phyloP scores from a whole-genome alignment of 768 basidiomycete genomes.

The Dentipellis fragilis region DNA sequence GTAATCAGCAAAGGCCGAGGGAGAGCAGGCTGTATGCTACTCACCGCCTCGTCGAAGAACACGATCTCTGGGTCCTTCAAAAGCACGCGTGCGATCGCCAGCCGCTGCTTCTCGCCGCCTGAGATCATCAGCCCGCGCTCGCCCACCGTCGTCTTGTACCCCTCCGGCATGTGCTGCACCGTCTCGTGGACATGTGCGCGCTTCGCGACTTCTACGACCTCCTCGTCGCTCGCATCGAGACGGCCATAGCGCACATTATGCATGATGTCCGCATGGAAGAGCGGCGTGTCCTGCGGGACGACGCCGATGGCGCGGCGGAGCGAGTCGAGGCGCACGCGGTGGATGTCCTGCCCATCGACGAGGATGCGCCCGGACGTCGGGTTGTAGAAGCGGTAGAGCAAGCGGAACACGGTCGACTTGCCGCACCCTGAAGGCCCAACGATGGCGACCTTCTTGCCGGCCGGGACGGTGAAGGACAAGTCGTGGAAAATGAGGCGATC shows the following conservation, averaged over 20 bases:
- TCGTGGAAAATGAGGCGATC: slow-evolving; percentile 84
- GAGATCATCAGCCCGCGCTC: slow-evolving; percentile 97
- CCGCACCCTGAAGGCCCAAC: slow-evolving; percentile 97
- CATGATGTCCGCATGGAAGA: slow-evolving; percentile 93
- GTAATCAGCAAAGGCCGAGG: not conserved
- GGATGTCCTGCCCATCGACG: slow-evolving; percentile 83
- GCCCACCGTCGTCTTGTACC: slow-evolving; percentile 86
- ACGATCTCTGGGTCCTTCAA: slow-evolving; percentile 92
- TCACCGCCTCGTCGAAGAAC: slow-evolving; percentile 96
- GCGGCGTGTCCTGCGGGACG: slow-evolving; percentile 95
- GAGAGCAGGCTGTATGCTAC: slow-evolving; percentile 19
- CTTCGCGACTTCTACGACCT: slow-evolving; percentile 74
- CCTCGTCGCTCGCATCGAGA: slow-evolving; percentile 78
- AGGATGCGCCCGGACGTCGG: slow-evolving; percentile 72
- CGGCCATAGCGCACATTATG: slow-evolving; percentile 94
- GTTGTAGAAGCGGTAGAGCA: slow-evolving; percentile 92
- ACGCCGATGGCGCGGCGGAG: slow-evolving; percentile 77
- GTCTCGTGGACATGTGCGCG: slow-evolving; percentile 85
- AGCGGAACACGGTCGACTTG: slow-evolving; percentile 92
- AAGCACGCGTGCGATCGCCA: slow-evolving; percentile 88
- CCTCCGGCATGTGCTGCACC: slow-evolving; percentile 71
- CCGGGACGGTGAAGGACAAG: slow-evolving; percentile 85
- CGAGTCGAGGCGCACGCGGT: slow-evolving; percentile 57
- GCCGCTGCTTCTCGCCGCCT: slow-evolving; percentile 94
- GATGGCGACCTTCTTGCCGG: slow-evolving; percentile 93